Conservation (phyloP, 768 basidiomycete genomes). For the Suillus lakei region DNA sequence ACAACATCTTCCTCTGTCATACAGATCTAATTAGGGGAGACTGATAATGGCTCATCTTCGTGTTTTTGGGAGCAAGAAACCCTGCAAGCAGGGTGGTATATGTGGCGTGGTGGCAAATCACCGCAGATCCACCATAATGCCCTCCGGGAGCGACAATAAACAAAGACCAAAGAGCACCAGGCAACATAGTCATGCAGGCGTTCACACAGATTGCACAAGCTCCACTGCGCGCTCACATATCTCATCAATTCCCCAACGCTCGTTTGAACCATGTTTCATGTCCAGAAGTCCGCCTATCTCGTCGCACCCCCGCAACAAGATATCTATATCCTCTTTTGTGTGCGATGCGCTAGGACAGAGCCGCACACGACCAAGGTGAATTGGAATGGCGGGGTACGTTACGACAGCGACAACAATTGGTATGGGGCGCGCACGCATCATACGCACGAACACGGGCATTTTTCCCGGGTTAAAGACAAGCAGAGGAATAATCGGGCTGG, state of each 20-base stretch:
- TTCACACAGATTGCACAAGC: constrained; percentile 53
- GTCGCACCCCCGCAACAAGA: constrained; percentile 82
- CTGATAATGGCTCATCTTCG: no score
- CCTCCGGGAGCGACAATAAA: no score
- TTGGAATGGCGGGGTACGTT: constrained; percentile 90
- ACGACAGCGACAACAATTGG: constrained; percentile 92
- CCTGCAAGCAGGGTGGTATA: neutral
- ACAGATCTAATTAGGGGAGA: no score
- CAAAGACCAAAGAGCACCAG: constrained; percentile 53
- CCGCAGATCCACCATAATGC: no score
- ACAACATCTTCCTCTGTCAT: no score
- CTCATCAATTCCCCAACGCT: constrained; percentile 82
- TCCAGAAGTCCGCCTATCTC: constrained; percentile 91
- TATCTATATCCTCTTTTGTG: constrained; percentile 96
- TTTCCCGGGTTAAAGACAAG: constrained; percentile 93
- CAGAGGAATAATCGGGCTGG: constrained; percentile 93
- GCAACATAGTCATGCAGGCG: constrained; percentile 72
- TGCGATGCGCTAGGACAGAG: constrained; percentile 97
- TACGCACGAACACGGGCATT: constrained; percentile 87
- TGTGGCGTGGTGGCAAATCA: constrained; percentile 51
- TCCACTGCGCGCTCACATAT: constrained; percentile 76
- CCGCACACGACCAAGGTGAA: constrained; percentile 91
- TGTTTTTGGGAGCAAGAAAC: no score
- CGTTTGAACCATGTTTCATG: constrained; percentile 77
- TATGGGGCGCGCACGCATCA: constrained; percentile 73